phyloP scores from a whole-genome alignment of 2,329 filamentous ascomycete species.

The Cladosporium sp. region DNA sequence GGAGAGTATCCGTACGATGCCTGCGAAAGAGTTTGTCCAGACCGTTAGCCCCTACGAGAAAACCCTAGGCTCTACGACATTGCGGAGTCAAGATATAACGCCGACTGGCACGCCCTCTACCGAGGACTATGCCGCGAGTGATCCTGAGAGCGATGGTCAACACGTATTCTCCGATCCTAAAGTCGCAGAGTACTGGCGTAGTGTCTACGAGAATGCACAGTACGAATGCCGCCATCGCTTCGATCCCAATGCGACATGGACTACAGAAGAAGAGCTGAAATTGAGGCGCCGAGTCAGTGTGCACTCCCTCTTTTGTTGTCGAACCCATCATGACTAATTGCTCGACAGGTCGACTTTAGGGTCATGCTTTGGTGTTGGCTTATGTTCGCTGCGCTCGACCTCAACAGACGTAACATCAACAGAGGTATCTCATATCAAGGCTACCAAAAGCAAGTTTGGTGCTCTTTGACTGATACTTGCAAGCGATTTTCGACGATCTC shows the following conservation, averaged over 20 bases:
- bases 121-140: neutral
- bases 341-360: neutral
- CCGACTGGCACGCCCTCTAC: neutral
- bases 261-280: constrained; percentile 19
- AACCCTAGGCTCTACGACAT: neutral
- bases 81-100: neutral
- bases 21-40: neutral
- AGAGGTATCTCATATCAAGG: neutral
- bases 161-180: constrained; percentile 45
- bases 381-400: constrained; percentile 41
- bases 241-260: constrained; percentile 30
- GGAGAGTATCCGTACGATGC: neutral
- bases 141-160: neutral
- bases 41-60: neutral
- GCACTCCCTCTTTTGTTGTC: constrained; percentile 11
- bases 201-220: constrained; percentile 49
- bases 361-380: constrained; percentile 32
- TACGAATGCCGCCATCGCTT: constrained; percentile 47
- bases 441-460: no score
- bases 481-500: constrained; percentile 22
- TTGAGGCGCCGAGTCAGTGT: constrained; percentile 22
- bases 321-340: neutral
- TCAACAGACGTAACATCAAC: constrained; percentile 34
- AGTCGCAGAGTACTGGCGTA: constrained; percentile 48
- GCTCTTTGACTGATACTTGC: constrained; percentile 15